Evolutionary conservation across 345 rosid species (phyloP), one percentile per base, ranked within the genome.

Genomic region (Noccaea caerulescens): DNA sequence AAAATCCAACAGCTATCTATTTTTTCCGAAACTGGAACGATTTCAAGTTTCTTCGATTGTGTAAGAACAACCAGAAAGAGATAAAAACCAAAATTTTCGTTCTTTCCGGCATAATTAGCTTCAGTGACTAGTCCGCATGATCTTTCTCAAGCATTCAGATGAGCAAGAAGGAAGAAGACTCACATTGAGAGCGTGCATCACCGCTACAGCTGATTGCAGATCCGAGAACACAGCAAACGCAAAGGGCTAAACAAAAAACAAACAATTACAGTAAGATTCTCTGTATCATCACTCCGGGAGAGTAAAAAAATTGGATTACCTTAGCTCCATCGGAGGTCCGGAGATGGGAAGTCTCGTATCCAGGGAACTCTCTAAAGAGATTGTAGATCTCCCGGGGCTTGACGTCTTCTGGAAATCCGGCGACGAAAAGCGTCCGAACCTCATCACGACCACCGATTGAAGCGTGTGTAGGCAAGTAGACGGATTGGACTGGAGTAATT

Each of bases 351-450:
- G 92, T 91, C 58, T 87, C 94, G 59, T 86, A 93, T 62, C 98
- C 97, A 1, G 88, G 92, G 64, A 87, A 91, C 65, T 91, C 97
- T 2, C 94, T 85, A 76, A 93, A 93, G 3, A 91, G 84, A 77
- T 91, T 89, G 37, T 91, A 91, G 73, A 93, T 86, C 82, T 93
- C 97, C 18, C 96, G 88, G 2, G 90, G 82, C 85, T 87, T 87
- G 11, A 91, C 89, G 65, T 91, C 96, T 47, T 93, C 95, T 9
- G 98, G 96, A 25, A 91, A 78, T 16, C 98, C 96, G 1, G 98
- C 97, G 6, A 89, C 77, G 80, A 91, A 93, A n/a, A 91, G 90
- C 12, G 96, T 89, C 11, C 97, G 88, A 56, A 93, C 85, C 67
- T 81, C 83, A 65, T 85, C 87, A 39, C 83, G 69, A 49, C 72